Percentiles rank a stretch among this genome's conserved stretches.
These are phyloP conservation scores for Trichothecium roseum DNA, from an alignment of 2,329 filamentous ascomycete genomes.

Conservation along the genomic window DNA sequence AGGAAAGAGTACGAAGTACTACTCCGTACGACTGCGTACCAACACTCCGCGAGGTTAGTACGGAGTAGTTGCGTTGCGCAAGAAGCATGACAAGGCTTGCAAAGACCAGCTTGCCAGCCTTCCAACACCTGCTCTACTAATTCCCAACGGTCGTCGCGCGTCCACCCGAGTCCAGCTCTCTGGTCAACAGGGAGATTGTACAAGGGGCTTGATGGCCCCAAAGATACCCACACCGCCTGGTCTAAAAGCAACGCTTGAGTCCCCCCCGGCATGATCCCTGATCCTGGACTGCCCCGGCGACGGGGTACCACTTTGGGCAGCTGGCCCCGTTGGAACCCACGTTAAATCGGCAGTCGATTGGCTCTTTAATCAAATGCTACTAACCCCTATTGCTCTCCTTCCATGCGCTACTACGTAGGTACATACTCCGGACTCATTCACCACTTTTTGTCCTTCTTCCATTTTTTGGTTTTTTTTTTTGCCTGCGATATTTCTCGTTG, in stretches of 20 bases:
- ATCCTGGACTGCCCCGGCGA: slow-evolving; percentile 32
- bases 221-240: slow-evolving; percentile 7
- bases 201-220: slow-evolving; percentile 5
- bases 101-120: too few relatives aligned
- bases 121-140: too few relatives aligned
- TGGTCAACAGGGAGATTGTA: slow-evolving; percentile 5
- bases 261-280: slow-evolving; percentile 26
- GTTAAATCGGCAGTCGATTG: slow-evolving; percentile 30
- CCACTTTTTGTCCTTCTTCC: slow-evolving; percentile 15
- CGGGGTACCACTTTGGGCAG: slow-evolving; percentile 40
- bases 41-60: too few relatives aligned
- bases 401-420: slow-evolving; percentile 34
- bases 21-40: too few relatives aligned
- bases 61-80: too few relatives aligned
- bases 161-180: slow-evolving; percentile 1
- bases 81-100: too few relatives aligned
- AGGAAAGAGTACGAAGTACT: too few relatives aligned
- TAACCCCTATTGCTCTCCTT: slow-evolving; percentile 38
- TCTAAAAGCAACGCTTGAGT: slow-evolving; percentile 22
- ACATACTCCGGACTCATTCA: slow-evolving; percentile 18
- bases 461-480: too few relatives aligned
- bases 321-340: slow-evolving; percentile 30
- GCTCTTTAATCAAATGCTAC: slow-evolving; percentile 39
- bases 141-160: too few relatives aligned
- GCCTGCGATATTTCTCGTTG: too few relatives aligned